A percentile compares a stretch with the other conserved stretches of the same genome.
Conservation (phyloP, 192 early-diverging fungal genomes). For the Umbelopsis isabellina region DNA sequence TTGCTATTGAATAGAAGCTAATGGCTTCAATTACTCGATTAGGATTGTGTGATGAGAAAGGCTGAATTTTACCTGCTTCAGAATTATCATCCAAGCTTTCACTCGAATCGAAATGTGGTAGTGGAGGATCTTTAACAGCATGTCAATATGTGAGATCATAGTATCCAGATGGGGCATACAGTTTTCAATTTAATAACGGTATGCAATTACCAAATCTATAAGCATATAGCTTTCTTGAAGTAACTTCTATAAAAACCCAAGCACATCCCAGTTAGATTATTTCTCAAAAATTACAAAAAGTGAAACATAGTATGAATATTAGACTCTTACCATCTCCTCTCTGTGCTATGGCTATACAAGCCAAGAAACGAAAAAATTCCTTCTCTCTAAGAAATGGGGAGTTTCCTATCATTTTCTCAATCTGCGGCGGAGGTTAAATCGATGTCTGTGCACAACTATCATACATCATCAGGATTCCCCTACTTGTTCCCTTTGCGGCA, state of each 20-base stretch:
- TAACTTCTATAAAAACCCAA: no score
- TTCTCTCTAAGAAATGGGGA: neutral
- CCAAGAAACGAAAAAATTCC: neutral
- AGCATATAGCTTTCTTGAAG: no score
- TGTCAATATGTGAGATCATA: neutral
- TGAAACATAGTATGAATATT: no score
- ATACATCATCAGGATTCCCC: neutral
- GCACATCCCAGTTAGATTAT: neutral
- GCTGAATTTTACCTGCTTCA: neutral
- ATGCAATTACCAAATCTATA: no score
- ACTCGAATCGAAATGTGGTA: neutral
- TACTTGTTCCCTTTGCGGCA: slow-evolving; percentile 1
- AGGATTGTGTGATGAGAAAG: neutral
- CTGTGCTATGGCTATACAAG: neutral
- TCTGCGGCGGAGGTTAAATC: slow-evolving; percentile 14
- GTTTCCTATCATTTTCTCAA: slow-evolving; percentile 2
- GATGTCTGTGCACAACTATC: neutral
- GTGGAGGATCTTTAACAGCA: neutral
- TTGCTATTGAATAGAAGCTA: neutral
- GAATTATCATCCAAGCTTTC: neutral
- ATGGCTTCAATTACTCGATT: neutral
- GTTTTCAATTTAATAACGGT: no score
- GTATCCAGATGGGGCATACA: no score
- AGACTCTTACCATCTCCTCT: neutral
- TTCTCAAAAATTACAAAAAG: neutral